Conservation (phyloP, 2,329 filamentous ascomycete species). For the Trematosphaeria pertusa region DNA sequence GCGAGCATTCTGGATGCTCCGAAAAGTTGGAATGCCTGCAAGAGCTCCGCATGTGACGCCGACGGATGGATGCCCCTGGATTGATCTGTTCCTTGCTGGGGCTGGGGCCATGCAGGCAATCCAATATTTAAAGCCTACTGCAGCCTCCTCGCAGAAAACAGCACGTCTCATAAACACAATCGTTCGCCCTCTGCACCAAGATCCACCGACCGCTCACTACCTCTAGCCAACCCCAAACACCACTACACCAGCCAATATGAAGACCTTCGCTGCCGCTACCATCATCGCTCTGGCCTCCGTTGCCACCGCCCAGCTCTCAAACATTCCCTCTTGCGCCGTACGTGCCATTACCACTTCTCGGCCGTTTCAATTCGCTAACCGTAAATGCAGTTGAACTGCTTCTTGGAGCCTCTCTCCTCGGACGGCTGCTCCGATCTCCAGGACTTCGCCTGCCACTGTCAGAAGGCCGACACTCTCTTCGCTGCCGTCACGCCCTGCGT, state of each 20-base stretch:
- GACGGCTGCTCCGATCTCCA: conserved; percentile 56
- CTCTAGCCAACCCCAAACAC: conserved; percentile 13
- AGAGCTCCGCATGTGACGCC: conserved; percentile 30
- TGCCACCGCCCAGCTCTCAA: conserved; percentile 54
- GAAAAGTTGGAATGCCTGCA: conserved; percentile 15
- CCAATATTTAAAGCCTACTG: conserved; percentile 13
- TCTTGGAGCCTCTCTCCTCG: conserved; percentile 48
- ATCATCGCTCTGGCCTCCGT: conserved; percentile 53
- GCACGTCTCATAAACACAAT: conserved; percentile 13
- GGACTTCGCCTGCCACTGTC: conserved; percentile 60
- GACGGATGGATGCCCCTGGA: conserved; percentile 13
- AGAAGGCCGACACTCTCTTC: conserved; percentile 52
- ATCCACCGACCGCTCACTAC: conserved; percentile 21
- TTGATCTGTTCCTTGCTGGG: background rate
- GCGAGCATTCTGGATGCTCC: conserved; percentile 19
- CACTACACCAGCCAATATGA: conserved; percentile 40
- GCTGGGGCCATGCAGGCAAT: conserved; percentile 6
- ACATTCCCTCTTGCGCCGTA: conserved; percentile 58
- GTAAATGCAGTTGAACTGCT: conserved; percentile 58
- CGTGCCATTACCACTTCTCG: conserved; percentile 17
- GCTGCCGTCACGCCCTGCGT: conserved; percentile 56
- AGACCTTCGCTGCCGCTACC: conserved; percentile 46
- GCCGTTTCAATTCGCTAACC: conserved; percentile 22
- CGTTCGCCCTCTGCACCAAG: conserved; percentile 18
- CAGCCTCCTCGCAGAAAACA: conserved; percentile 1